A percentile compares a stretch with the other conserved stretches of the same genome.
Conservation (phyloP, 2,329 filamentous ascomycete genomes). For the Diaporthe sp. region DNA sequence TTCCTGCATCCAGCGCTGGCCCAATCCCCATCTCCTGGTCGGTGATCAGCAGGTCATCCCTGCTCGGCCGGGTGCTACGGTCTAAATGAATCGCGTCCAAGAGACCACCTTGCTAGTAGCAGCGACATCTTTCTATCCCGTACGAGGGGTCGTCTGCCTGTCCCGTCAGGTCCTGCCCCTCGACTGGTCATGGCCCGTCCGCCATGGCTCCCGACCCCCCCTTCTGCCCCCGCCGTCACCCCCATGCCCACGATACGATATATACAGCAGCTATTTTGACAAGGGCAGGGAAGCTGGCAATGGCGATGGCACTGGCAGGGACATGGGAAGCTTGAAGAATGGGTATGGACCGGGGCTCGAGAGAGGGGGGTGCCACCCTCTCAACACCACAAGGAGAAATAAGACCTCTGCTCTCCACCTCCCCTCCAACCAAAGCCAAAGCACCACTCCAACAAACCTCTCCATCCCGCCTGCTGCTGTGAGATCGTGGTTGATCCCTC, state of each 20-base stretch:
- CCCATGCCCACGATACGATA: slow-evolving; percentile 28
- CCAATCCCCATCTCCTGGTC: slow-evolving; percentile 14
- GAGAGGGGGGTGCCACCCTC: slow-evolving; percentile 17
- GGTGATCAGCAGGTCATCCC: slow-evolving; percentile 32
- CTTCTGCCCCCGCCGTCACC: background rate
- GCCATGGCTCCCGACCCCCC: slow-evolving; percentile 22
- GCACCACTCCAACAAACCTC: slow-evolving; percentile 24
- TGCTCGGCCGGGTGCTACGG: slow-evolving; percentile 22
- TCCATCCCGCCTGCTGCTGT: slow-evolving; percentile 28
- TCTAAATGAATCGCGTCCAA: slow-evolving; percentile 30
- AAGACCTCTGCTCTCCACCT: slow-evolving; percentile 36
- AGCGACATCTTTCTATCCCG: slow-evolving; percentile 23
- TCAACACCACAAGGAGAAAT: slow-evolving; percentile 37
- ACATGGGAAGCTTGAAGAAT: slow-evolving; percentile 35
- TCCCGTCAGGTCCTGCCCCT: slow-evolving; percentile 12
- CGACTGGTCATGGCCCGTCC: slow-evolving; percentile 7
- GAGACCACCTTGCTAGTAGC: background rate
- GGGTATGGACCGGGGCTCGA: slow-evolving; percentile 26
- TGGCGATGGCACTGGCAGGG: slow-evolving; percentile 27
- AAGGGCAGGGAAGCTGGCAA: slow-evolving; percentile 25
- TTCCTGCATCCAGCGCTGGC: slow-evolving; percentile 35
- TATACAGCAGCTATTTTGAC: slow-evolving; percentile 5
- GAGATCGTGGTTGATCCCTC: slow-evolving; percentile 30
- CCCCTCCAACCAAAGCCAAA: slow-evolving; percentile 34
- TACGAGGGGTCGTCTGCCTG: slow-evolving; percentile 2